Evolutionary conservation across 2,329 filamentous ascomycete species (phyloP).

Genomic region (Nannizziopsis barbatae): DNA sequence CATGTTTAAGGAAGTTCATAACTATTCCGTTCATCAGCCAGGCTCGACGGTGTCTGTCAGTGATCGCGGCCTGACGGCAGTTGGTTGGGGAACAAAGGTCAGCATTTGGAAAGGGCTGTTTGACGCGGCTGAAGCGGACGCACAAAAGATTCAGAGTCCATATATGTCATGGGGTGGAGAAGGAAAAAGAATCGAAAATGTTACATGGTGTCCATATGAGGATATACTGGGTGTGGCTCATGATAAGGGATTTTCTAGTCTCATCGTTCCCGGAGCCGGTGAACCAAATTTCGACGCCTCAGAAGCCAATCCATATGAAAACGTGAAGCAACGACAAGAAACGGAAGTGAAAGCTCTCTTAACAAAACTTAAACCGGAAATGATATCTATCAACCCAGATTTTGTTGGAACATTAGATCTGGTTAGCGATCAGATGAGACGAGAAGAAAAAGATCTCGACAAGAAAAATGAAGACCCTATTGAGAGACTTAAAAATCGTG

Average conservation of each 20-base stretch:
- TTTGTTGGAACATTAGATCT: constrained; percentile 82
- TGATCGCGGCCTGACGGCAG: constrained; percentile 74
- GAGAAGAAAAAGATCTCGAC: constrained; percentile 70
- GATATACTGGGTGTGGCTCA: constrained; percentile 82
- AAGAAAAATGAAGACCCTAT: constrained; percentile 50
- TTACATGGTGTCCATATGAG: constrained; percentile 89
- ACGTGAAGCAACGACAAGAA: constrained; percentile 81
- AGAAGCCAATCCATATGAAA: constrained; percentile 93
- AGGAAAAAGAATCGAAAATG: constrained; percentile 65
- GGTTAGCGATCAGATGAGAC: constrained; percentile 63
- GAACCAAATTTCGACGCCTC: constrained; percentile 93
- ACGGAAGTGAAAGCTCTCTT: constrained; percentile 78
- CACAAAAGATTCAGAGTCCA: constrained; percentile 69
- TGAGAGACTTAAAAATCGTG: constrained; percentile 58
- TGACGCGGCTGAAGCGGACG: constrained; percentile 57
- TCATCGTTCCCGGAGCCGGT: constrained; percentile 87
- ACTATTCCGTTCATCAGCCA: constrained; percentile 72
- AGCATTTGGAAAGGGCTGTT: constrained; percentile 89
- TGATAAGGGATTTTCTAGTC: constrained; percentile 72
- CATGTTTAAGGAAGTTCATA: constrained; percentile 86
- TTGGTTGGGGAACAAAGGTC: constrained; percentile 81
- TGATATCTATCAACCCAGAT: constrained; percentile 90
- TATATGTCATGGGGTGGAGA: constrained; percentile 93
- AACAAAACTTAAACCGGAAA: constrained; percentile 91
- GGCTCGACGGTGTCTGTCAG: constrained; percentile 78